Evolutionary conservation across 2,329 filamentous ascomycete species (phyloP).

Genomic region (Fusarium keratoplasticum): DNA sequence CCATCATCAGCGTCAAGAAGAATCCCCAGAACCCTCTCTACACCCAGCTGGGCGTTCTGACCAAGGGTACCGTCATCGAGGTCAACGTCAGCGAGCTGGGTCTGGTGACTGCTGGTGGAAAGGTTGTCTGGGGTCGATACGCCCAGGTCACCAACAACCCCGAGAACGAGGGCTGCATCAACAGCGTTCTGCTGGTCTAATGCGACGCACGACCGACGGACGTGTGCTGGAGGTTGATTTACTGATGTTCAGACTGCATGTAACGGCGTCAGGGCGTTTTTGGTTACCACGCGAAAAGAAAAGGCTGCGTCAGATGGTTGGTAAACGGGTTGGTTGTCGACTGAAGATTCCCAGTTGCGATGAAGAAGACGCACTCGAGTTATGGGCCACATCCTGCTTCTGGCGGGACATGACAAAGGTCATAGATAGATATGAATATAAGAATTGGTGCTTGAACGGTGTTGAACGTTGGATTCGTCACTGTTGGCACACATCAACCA

Average conservation of each 20-base stretch:
- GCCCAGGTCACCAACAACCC: slow-evolving; percentile 64
- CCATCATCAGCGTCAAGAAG: slow-evolving; percentile 76
- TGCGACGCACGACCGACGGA: slow-evolving; percentile 9
- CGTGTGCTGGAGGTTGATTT: slow-evolving; percentile 25
- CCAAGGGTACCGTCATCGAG: slow-evolving; percentile 83
- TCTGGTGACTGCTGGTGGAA: slow-evolving; percentile 89
- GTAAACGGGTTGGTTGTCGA: slow-evolving; percentile 43
- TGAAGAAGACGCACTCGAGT: slow-evolving; percentile 44
- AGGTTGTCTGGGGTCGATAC: slow-evolving; percentile 92
- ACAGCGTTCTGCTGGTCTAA: slow-evolving; percentile 44
- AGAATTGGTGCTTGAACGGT: slow-evolving; percentile 9
- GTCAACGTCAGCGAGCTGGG: slow-evolving; percentile 95
- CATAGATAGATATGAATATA: slow-evolving; percentile 31
- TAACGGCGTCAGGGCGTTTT: slow-evolving; percentile 45
- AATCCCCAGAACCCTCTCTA: slow-evolving; percentile 88
- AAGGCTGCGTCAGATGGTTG: slow-evolving; percentile 33
- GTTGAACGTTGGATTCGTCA: neutral
- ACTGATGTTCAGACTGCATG: slow-evolving; percentile 42
- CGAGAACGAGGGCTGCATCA: slow-evolving; percentile 56
- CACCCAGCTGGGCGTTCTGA: slow-evolving; percentile 90
- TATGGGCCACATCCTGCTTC: slow-evolving; percentile 31
- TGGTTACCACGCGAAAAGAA: slow-evolving; percentile 36
- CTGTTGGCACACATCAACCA: neutral
- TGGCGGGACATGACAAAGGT: slow-evolving; percentile 31
- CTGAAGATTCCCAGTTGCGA: slow-evolving; percentile 44